Evolutionary conservation across 805 yeast species (phyloP), one percentile per base, ranked within the genome.

Genomic region (Kodamaea fukazawae): DNA sequence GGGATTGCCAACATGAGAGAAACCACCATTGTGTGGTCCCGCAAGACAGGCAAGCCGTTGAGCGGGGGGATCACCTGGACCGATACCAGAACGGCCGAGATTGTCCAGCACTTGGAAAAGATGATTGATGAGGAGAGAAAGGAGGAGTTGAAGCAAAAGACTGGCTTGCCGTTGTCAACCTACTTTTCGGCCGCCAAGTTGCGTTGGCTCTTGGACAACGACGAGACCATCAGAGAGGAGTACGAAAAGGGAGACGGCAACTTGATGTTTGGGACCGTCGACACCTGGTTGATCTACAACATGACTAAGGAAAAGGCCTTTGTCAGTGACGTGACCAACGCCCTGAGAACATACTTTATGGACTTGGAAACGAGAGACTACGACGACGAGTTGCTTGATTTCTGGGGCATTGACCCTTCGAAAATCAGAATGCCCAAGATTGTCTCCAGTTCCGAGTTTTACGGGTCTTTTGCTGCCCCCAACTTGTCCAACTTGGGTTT

Each of bases 1-100:
- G 98, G 98, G 17, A 78, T 90, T 50, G 93, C 97, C 38, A 91
- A 89, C 65, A 95, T 91, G 93, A 78, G 98, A 58, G 98, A 90
- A 66, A 90, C 98, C 31, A 83, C 96, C 20, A 74, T 84, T 39
- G 81, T 90, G 35, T 90, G 96, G 96, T 83, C 88, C 42, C 75
- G 80, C 49, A 70, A 70, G 38, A 88, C 96, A 2, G 96, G 96
- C 29, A 67, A 70, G 48, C 95, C 96, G 3, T 75, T 88, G 40
- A 76, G 82, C 57, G 83, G 86, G 58, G 97, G 96, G 55, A 87
- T 90, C 60, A 95, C 90, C 27, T 90, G 98, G 98, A 86, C 91
- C 46, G 98, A 90, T 65, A 86, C 95, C 29, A 77, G 98, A 57
- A 91, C 95, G 29, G 66, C 85, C 7, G 78, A 72, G 13, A 74